Evolutionary conservation across 345 rosid genomes (phyloP), one percentile per base, ranked within the genome.

Genomic region (Diplotaxis tenuifolia): DNA sequence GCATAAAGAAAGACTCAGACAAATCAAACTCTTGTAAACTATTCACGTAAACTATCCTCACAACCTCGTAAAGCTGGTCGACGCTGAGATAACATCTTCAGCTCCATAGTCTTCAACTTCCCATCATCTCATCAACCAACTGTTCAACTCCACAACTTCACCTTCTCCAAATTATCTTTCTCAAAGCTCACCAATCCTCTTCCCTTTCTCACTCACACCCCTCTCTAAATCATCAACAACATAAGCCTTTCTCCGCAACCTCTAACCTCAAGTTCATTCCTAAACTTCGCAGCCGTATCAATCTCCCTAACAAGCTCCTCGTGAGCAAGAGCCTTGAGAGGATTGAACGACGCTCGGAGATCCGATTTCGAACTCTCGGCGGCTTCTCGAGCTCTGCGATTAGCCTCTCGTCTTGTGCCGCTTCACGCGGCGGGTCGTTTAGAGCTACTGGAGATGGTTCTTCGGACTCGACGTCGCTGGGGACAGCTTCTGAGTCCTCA

Each of bases 401-500:
- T 10, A 92, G 66, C 68, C 72, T 86, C 71, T 86, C 97, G 21
- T 78, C 71, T 15, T 88, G 75, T 1, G 74, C 47, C 4, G 84
- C 86, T 27, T 86, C 96, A 16, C 32, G 62, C 23, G 78, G 81
- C 20, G 86, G 80, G 63, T 70, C 83, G 19, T 59, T 66, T 19
- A 81, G 53, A 20, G 76, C 81, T 68, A 86, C 76, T 34, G 89
- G 79, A 50, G 72, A 71, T 71, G 91, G 80, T 65, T 85, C 96
- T n/a, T 92, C 97, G 23, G 80, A 84, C 55, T 90, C 98, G 36
- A 95, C 92, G 78, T 92, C 99, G 80, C 99, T 92, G 69, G 92
- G 90, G 67, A 92, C 88, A 12, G 96, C 85, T 58, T 88, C 92
- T 28, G 81, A 78, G 64, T 89, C 97, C 31, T 86, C 92, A 12